These are phyloP conservation scores for Diddensiella santjacobensis DNA, from an alignment of 805 yeast species.

Conservation along the genomic window DNA sequence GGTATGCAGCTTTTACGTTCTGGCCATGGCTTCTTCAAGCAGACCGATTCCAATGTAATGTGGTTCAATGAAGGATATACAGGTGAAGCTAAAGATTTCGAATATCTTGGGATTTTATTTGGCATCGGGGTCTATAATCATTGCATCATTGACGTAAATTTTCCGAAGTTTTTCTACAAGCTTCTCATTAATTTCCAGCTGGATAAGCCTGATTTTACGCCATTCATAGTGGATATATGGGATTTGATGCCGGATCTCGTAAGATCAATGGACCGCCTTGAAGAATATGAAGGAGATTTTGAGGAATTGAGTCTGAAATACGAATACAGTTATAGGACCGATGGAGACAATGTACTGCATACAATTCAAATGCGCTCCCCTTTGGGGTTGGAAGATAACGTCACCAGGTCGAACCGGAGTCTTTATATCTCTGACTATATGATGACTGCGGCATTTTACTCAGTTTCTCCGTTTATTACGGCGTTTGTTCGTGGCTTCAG, in stretches of 20 bases:
- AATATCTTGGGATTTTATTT: constrained; percentile 26
- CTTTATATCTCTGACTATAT: constrained; percentile 20
- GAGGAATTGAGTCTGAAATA: constrained; percentile 19
- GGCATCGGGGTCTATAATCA: constrained; percentile 32
- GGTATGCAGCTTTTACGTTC: constrained; percentile 23
- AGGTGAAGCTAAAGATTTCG: constrained; percentile 21
- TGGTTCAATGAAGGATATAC: constrained; percentile 27
- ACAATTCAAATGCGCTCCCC: constrained; percentile 18
- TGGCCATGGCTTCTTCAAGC: constrained; percentile 19
- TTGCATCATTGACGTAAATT: constrained; percentile 26
- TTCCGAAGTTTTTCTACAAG: constrained; percentile 27
- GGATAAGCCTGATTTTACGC: not conserved
- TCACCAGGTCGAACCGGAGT: constrained; percentile 17
- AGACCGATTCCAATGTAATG: constrained; percentile 17
- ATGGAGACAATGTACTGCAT: constrained; percentile 6
- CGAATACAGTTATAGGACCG: constrained; percentile 18
- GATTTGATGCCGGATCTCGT: constrained; percentile 25
- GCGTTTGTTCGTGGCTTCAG: constrained; percentile 27
- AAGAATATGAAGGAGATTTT: constrained; percentile 11
- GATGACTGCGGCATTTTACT: constrained; percentile 7
- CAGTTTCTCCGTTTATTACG: constrained; percentile 14
- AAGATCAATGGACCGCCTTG: constrained; percentile 13
- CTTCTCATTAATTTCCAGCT: constrained; percentile 3
- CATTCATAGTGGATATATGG: constrained; percentile 14
- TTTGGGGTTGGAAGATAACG: constrained; percentile 8